Evolutionary conservation across 371 early-diverging fungal species (phyloP).

Genomic region (Haplosporangium sp.): DNA sequence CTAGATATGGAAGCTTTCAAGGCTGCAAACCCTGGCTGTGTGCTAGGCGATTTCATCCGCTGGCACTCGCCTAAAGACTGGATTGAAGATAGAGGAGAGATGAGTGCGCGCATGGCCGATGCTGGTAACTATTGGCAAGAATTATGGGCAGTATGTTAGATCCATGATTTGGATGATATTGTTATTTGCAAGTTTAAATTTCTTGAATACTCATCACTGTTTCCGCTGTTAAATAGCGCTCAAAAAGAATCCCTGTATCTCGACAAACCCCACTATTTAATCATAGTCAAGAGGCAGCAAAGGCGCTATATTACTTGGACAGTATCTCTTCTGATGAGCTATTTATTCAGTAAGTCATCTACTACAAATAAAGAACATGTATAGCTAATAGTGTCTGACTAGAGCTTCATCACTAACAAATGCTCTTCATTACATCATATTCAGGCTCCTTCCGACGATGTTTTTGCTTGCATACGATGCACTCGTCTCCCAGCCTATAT

Average conservation of each 20-base stretch:
- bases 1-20: slow-evolving; percentile 69
- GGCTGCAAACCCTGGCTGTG: slow-evolving; percentile 72
- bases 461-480: slow-evolving; percentile 83
- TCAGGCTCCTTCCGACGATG: slow-evolving; percentile 78
- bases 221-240: slow-evolving; percentile 45
- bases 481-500: slow-evolving; percentile 73
- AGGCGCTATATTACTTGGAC: slow-evolving; percentile 81
- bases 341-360: slow-evolving; percentile 67
- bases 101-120: slow-evolving; percentile 87
- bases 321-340: slow-evolving; percentile 73
- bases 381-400: background rate
- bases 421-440: background rate
- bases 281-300: slow-evolving; percentile 68
- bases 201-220: background rate
- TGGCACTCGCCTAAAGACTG: slow-evolving; percentile 97
- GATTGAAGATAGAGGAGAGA: slow-evolving; percentile 61
- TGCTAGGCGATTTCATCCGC: slow-evolving; percentile 91
- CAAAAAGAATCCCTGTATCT: slow-evolving; percentile 75
- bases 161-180: background rate
- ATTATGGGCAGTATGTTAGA: slow-evolving; percentile 76
- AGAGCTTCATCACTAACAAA: too few relatives aligned
- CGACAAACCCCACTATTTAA: slow-evolving; percentile 88
- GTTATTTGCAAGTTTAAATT: background rate
- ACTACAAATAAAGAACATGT: background rate
- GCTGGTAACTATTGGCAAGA: slow-evolving; percentile 89